Conservation (phyloP, 139 green algal species). For the Tetraselmis chui region DNA sequence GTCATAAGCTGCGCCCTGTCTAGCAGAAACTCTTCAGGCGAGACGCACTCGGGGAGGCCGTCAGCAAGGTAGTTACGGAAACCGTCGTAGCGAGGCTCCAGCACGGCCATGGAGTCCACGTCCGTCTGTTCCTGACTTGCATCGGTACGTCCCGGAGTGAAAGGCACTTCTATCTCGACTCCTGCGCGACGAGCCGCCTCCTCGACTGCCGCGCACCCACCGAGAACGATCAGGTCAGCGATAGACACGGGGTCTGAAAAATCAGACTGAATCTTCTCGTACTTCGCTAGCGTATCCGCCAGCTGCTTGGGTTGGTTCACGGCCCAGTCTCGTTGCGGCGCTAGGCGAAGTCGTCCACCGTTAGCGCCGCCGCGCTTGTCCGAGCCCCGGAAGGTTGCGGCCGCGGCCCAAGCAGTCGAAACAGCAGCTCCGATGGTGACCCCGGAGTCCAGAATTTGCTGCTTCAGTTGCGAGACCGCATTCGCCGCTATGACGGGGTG, state of each 20-base stretch:
- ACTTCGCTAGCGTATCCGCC: neutral
- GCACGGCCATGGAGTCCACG: neutral
- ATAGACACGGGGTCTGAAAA: neutral
- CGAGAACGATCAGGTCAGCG: constrained; percentile 41
- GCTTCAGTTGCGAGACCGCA: neutral
- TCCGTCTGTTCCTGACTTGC: neutral
- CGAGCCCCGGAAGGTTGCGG: constrained; percentile 6
- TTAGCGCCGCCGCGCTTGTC: constrained; percentile 8
- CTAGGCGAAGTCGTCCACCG: constrained; percentile 1
- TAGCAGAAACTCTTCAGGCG: neutral
- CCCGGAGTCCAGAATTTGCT: neutral
- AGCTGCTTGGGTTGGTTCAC: neutral
- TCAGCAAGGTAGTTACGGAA: constrained; percentile 5
- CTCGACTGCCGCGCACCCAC: constrained; percentile 19
- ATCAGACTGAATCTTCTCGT: constrained; percentile 1
- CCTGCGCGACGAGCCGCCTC: neutral
- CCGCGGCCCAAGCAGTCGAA: constrained; percentile 1
- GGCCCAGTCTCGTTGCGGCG: neutral
- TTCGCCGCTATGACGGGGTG: neutral
- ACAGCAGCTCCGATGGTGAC: neutral
- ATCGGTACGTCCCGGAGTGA: constrained; percentile 28
- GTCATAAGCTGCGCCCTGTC: constrained; percentile 20
- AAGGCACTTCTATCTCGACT: neutral
- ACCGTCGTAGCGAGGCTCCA: constrained; percentile 1
- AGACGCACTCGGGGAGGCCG: constrained; percentile 6